Conservation (phyloP, 441 rosid species). For the Arabidopsis lyrata region DNA sequence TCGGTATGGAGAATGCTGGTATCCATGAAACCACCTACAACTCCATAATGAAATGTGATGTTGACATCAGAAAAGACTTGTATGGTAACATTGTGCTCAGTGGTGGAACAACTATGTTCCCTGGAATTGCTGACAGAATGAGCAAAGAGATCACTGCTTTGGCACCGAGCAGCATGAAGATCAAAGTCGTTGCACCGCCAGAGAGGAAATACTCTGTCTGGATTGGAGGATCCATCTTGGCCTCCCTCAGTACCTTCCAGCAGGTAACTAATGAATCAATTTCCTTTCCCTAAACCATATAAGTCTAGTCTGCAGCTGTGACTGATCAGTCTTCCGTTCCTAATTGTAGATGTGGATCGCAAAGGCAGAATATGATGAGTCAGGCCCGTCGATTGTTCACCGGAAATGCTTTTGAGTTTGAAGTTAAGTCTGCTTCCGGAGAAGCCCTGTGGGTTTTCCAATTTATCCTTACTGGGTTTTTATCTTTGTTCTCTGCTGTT, state of each 20-base stretch:
- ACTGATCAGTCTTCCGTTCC: neutral
- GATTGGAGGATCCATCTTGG: slow-evolving; percentile 74
- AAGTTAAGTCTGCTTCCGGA: slow-evolving; percentile 29
- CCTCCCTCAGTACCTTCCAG: slow-evolving; percentile 73
- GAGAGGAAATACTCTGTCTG: slow-evolving; percentile 77
- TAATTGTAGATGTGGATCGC: slow-evolving; percentile 88
- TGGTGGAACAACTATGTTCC: slow-evolving; percentile 64
- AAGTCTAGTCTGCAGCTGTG: neutral
- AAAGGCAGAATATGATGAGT: slow-evolving; percentile 85
- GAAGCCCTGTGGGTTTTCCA: slow-evolving; percentile 29
- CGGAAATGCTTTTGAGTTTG: slow-evolving; percentile 77
- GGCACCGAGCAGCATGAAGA: slow-evolving; percentile 61
- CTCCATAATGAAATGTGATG: slow-evolving; percentile 60
- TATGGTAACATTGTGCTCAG: slow-evolving; percentile 63
- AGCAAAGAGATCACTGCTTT: slow-evolving; percentile 61
- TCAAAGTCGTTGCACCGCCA: slow-evolving; percentile 74
- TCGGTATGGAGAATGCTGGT: slow-evolving; percentile 64
- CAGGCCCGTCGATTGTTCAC: slow-evolving; percentile 88
- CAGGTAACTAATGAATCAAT: slow-evolving; percentile 50
- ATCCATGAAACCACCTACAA: slow-evolving; percentile 64
- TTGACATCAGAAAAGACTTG: slow-evolving; percentile 57
- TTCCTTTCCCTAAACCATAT: neutral
- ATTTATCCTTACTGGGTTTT: slow-evolving; percentile 7
- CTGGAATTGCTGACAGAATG: slow-evolving; percentile 61
- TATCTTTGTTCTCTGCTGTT: slow-evolving; percentile 8